Conservation (phyloP, 192 early-diverging fungal genomes). For the Entomortierella lignicola region DNA sequence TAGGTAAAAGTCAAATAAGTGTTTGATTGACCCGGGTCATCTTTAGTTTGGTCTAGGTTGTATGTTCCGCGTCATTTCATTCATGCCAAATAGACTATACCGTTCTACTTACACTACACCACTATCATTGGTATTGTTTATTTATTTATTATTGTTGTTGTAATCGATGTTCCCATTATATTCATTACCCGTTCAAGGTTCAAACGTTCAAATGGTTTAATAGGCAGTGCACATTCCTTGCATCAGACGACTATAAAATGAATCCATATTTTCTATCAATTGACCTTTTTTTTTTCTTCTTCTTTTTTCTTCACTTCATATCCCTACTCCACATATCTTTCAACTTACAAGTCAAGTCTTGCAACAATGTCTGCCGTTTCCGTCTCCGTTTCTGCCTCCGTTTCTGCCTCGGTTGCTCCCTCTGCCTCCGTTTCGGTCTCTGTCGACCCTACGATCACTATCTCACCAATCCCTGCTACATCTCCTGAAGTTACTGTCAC, state of each 20-base stretch:
- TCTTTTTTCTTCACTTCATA: background rate
- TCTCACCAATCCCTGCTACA: background rate
- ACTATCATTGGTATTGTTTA: too few species aligned
- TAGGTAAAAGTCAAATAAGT: too few species aligned
- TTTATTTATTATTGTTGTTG: too few species aligned
- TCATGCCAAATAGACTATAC: too few species aligned
- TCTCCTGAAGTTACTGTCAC: background rate
- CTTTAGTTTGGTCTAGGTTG: too few species aligned
- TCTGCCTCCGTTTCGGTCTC: background rate
- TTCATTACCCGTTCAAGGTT: too few species aligned
- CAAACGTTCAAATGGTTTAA: too few species aligned
- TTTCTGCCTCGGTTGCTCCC: background rate
- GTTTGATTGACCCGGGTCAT: too few species aligned
- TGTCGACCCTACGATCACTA: background rate
- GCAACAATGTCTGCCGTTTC: background rate
- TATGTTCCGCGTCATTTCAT: too few species aligned
- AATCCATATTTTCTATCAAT: background rate
- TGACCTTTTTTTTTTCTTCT: background rate
- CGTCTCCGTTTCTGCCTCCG: background rate
- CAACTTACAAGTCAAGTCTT: background rate
- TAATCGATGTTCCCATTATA: too few species aligned
- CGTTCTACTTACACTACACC: too few species aligned
- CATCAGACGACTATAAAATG: background rate
- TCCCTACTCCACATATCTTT: background rate
- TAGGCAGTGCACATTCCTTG: background rate